Conservation (phyloP, 208 protist genomes). For the Histomonas meleagridis region DNA sequence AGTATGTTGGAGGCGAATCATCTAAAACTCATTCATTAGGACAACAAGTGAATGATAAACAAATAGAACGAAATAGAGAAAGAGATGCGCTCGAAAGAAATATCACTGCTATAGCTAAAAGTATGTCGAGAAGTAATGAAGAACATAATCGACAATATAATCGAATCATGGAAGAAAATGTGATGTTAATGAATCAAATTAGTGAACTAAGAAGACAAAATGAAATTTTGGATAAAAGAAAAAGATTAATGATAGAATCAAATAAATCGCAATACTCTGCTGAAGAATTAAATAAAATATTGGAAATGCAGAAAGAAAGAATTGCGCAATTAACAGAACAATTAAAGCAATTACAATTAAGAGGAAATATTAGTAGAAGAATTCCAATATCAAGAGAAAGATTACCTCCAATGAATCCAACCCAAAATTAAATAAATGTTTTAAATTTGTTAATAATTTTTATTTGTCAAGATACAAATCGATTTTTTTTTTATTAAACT, state of each 20-base stretch:
- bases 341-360: background rate
- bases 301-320: slow-evolving; percentile 25
- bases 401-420: slow-evolving; percentile 26
- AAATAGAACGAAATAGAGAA: slow-evolving; percentile 2
- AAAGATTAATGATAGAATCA: background rate
- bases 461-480: no score
- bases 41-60: background rate
- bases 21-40: background rate
- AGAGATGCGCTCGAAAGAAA: slow-evolving; percentile 28
- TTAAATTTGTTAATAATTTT: no score
- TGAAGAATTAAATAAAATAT: slow-evolving; percentile 9
- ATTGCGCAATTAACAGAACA: background rate
- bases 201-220: slow-evolving; percentile 3
- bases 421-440: no score
- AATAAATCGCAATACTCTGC: background rate
- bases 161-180: slow-evolving; percentile 15
- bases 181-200: background rate
- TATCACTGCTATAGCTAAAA: slow-evolving; percentile 25
- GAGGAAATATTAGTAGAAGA: slow-evolving; percentile 7
- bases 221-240: background rate
- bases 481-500: no score
- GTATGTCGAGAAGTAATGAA: background rate
- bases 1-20: slow-evolving; percentile 1
- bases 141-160: background rate
- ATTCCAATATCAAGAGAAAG: background rate